phyloP scores from a whole-genome alignment of 345 rosid genomes.

The Lagerstroemia speciosa region DNA sequence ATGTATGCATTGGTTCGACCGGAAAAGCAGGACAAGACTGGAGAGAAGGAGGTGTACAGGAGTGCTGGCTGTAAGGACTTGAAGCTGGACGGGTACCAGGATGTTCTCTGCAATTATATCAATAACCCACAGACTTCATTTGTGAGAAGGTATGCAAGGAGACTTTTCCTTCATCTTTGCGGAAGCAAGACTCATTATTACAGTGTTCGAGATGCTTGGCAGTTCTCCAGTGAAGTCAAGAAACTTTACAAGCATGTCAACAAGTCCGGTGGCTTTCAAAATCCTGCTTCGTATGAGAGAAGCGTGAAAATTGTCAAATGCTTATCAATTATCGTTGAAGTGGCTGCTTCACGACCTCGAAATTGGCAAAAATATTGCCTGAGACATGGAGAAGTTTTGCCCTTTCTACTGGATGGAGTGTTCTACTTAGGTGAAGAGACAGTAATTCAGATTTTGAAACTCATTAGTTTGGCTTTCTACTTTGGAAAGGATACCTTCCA shows the following conservation, averaged over 20 bases:
- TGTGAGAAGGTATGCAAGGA: slow-evolving; percentile 94
- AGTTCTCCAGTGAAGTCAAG: slow-evolving; percentile 83
- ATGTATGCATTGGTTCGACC: slow-evolving; percentile 89
- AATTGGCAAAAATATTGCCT: slow-evolving; percentile 98
- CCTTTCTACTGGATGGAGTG: slow-evolving; percentile 65
- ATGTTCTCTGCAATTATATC: slow-evolving; percentile 91
- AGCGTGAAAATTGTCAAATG: slow-evolving; percentile 91
- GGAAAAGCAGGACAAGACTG: slow-evolving; percentile 92
- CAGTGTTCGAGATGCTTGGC: slow-evolving; percentile 93
- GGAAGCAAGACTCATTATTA: slow-evolving; percentile 98
- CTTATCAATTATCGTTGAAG: slow-evolving; percentile 89
- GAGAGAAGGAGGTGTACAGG: slow-evolving; percentile 78
- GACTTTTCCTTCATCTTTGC: slow-evolving; percentile 90
- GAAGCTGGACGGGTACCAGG: slow-evolving; percentile 95
- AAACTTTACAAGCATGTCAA: slow-evolving; percentile 73
- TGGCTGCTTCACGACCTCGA: slow-evolving; percentile 84
- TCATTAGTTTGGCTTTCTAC: slow-evolving; percentile 79
- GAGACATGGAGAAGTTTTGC: slow-evolving; percentile 72
- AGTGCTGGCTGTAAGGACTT: slow-evolving; percentile 58
- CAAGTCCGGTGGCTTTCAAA: slow-evolving; percentile 87
- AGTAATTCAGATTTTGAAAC: slow-evolving; percentile 81
- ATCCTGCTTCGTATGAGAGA: slow-evolving; percentile 75
- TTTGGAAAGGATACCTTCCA: slow-evolving; percentile 74
- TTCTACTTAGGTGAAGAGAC: slow-evolving; percentile 92
- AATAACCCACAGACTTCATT: slow-evolving; percentile 92